Evolutionary conservation across 441 rosid genomes (phyloP).

Genomic region (Populus hybrid): DNA sequence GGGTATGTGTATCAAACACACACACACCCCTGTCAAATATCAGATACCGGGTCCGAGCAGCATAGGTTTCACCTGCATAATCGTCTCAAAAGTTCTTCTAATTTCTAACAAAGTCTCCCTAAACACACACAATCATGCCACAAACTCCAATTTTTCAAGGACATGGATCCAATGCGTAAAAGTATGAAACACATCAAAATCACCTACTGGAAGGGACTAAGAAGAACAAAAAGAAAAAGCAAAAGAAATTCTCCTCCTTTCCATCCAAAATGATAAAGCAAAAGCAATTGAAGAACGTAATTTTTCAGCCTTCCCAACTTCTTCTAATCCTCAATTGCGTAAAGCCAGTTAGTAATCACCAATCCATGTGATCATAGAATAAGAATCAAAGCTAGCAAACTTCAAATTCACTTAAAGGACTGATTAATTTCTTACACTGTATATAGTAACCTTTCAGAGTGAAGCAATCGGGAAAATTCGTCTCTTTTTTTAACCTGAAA

Average conservation of each 20-base stretch:
- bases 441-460: not conserved
- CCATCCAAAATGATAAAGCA: constrained; percentile 17
- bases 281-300: constrained; percentile 20
- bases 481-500: not conserved
- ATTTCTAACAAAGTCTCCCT: not conserved
- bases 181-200: constrained; percentile 4
- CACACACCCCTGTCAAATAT: not conserved
- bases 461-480: not conserved
- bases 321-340: constrained; percentile 13
- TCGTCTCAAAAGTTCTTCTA: not conserved
- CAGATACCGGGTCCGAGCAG: not conserved
- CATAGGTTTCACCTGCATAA: not conserved
- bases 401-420: not conserved
- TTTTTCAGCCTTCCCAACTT: constrained; percentile 8
- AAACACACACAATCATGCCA: not conserved
- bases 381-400: not conserved
- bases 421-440: not conserved
- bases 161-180: not conserved
- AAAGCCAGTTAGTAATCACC: constrained; percentile 7
- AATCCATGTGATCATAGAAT: not conserved
- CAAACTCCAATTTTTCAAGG: not conserved
- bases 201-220: not conserved
- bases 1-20: not conserved
- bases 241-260: constrained; percentile 2
- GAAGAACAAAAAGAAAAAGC: not conserved